Conservation (phyloP, 331 rosid genomes). For the Pyrus hybrid region DNA sequence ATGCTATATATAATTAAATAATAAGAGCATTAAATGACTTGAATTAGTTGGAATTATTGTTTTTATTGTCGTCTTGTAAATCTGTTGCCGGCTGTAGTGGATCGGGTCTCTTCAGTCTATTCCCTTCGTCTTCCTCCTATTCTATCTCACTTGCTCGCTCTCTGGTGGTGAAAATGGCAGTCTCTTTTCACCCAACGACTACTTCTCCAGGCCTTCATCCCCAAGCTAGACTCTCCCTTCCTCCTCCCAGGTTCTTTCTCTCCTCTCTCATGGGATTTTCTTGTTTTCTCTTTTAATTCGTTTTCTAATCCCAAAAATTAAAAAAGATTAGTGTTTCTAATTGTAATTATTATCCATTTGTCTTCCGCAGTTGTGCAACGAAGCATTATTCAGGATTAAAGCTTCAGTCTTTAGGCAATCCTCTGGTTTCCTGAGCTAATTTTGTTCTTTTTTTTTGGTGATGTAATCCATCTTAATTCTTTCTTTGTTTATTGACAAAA, state of each 20-base stretch:
- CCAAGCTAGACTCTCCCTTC: conserved; percentile 25
- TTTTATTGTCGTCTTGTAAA: too few species aligned
- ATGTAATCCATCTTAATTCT: background rate
- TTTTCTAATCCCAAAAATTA: background rate
- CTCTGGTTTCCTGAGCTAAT: background rate
- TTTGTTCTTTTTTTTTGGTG: background rate
- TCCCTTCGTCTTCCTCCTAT: background rate
- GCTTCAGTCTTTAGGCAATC: conserved; percentile 55
- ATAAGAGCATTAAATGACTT: too few species aligned
- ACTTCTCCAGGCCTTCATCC: conserved; percentile 34
- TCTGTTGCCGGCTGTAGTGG: background rate
- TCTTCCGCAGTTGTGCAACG: conserved; percentile 39
- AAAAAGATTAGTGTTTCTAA: background rate
- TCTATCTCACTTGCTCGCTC: background rate
- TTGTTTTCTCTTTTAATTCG: too few species aligned
- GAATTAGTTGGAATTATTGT: too few species aligned
- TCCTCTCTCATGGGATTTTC: conserved; percentile 9
- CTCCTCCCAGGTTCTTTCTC: conserved; percentile 42
- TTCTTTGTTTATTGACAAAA: background rate
- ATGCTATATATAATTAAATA: too few species aligned
- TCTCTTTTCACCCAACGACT: conserved; percentile 39
- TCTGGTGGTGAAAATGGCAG: conserved; percentile 40
- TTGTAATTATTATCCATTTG: background rate
- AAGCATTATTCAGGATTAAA: conserved; percentile 72
- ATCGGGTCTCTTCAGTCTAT: background rate